phyloP scores from a whole-genome alignment of 1,284 basidiomycete genomes.

The Pisolithus thermaeus region DNA sequence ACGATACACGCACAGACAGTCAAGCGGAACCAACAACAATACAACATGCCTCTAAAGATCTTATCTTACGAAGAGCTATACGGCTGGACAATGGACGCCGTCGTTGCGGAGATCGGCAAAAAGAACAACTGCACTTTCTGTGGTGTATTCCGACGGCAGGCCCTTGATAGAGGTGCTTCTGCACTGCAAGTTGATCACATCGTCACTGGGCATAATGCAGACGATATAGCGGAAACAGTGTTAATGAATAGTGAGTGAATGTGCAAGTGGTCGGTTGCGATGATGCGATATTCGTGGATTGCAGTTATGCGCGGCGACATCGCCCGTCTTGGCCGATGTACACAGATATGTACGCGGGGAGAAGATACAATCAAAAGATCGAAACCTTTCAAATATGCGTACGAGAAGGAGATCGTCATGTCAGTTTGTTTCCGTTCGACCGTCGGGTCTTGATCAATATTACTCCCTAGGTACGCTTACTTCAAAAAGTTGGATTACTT shows the following conservation, averaged over 20 bases:
- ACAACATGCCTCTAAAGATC: constrained; percentile 93
- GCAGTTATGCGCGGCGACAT: constrained; percentile 98
- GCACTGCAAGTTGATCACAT: constrained; percentile 95
- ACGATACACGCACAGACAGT: constrained; percentile 68
- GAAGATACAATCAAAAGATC: constrained; percentile 94
- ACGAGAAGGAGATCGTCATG: constrained; percentile 99
- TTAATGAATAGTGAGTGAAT: constrained; percentile 90
- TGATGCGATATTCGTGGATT: not conserved
- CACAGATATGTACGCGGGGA: constrained; percentile 87
- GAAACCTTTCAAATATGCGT: constrained; percentile 99
- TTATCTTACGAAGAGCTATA: constrained; percentile 95
- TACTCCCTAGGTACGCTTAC: constrained; percentile 79
- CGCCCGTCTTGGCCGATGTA: constrained; percentile 89
- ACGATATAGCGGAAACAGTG: constrained; percentile 98
- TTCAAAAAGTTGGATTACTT: constrained; percentile 99
- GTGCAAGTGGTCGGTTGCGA: not conserved
- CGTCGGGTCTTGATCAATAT: constrained; percentile 3
- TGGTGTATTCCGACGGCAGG: constrained; percentile 94
- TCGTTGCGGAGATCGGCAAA: constrained; percentile 90
- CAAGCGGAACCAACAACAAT: constrained; percentile 95
- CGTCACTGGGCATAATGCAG: constrained; percentile 98
- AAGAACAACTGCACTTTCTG: constrained; percentile 99
- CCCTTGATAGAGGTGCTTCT: constrained; percentile 90
- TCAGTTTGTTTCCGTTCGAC: constrained; percentile 30
- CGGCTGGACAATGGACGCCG: constrained; percentile 99